phyloP scores from a whole-genome alignment of 2,329 filamentous ascomycete species.

The Diaporthe amygdali region DNA sequence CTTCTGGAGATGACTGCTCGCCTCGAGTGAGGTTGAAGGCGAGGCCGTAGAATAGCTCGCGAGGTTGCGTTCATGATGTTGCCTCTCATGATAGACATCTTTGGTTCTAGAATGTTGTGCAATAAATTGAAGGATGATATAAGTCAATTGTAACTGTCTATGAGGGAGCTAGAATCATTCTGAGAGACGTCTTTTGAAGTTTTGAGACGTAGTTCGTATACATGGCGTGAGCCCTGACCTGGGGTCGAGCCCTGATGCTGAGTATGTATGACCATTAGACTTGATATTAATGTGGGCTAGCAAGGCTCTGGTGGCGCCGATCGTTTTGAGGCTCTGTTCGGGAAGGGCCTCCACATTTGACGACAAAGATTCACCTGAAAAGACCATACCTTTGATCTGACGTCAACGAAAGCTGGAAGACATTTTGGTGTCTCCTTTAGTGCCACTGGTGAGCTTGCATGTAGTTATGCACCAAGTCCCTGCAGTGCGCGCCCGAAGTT shows the following conservation, averaged over 20 bases:
- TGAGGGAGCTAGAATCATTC: too few relatives aligned
- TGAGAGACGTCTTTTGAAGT: background rate
- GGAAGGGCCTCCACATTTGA: background rate
- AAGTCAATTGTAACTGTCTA: background rate
- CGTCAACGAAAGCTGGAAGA: background rate
- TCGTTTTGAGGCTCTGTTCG: background rate
- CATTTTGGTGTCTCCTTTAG: background rate
- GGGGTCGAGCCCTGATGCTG: background rate
- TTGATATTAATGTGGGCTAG: background rate
- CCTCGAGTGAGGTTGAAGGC: background rate
- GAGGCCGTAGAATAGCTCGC: background rate
- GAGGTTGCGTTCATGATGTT: background rate
- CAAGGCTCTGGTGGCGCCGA: slow-evolving; percentile 3
- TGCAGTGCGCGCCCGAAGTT: too few relatives aligned
- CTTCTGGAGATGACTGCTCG: background rate
- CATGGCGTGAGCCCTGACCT: background rate
- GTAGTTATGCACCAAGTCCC: too few relatives aligned
- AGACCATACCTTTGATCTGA: background rate
- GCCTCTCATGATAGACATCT: background rate
- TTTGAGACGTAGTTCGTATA: background rate
- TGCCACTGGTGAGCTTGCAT: background rate
- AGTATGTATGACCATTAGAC: slow-evolving; percentile 12
- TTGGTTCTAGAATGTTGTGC: background rate
- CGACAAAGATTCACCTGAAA: background rate
- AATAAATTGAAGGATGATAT: background rate